Base-by-base conservation (phyloP, 2,329 filamentous ascomycete species). In the Aureobasidium sp. region DNA sequence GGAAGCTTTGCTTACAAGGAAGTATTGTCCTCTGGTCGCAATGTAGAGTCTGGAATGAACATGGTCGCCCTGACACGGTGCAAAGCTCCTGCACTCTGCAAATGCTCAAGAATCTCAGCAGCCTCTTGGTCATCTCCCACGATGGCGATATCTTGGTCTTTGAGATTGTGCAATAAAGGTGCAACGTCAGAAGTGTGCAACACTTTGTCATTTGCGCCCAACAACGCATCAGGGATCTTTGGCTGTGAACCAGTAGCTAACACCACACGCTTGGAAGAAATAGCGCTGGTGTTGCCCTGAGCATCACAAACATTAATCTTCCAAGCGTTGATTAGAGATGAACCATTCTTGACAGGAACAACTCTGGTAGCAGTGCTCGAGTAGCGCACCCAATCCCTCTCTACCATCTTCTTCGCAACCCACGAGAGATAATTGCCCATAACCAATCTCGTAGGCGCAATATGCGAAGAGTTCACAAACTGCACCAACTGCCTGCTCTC, bases 401-500 rank as follows among this genome's bases (percentile, higher is more conserved):
- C 56, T 8, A 64, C 50, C 44, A 71, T 67, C 41, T 67, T 63
- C 10, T 61, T 51, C 27, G 68, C 69, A 20, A 66, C 67, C 70
- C 70, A 71, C 10, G 50, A 39, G 27, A 71, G 66, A 57, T 71
- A 71, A 29, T 67, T 63, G 17, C 62, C 65, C 63, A 70, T 69
- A 3, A 69, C 62, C 43, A 65, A 56, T 47, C 68, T 55, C 10
- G 65, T 64, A 1, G 70, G 69, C 10, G 61, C 63, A 36, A 71
- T 65, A 39, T 64, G 64, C n/a, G 68, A 69, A 36, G 68, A 65
- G 52, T 71, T 71, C 46, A 69, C 67, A 62, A 69, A 71, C 6
- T 61, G 64, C 17, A 69, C 65, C 15, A 71, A 63, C 39, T 67
- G 69, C 27, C 67, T 64, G 3, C 69, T 71, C 15, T 63, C 63